Percentiles rank a stretch among this genome's conserved stretches.
phyloP scores from a whole-genome alignment of 148 eudicot genomes.

The Camellia japonica region DNA sequence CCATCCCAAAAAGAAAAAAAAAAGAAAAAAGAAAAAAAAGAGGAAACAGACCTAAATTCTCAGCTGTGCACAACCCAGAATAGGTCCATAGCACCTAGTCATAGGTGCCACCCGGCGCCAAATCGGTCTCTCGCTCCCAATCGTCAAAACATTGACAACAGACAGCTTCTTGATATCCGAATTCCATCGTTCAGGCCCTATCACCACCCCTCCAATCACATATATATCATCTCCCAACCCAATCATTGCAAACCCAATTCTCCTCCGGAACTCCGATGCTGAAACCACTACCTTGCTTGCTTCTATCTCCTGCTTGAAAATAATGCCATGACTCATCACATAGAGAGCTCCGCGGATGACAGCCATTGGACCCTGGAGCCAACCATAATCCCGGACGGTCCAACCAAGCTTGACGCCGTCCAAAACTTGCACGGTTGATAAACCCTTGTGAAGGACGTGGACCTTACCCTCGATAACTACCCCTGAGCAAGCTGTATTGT shows the following conservation, averaged over 20 bases:
- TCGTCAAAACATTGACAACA: conserved; percentile 73
- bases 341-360: conserved; percentile 67
- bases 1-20: background rate
- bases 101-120: conserved; percentile 82
- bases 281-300: conserved; percentile 54
- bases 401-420: conserved; percentile 54
- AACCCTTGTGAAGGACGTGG: conserved; percentile 88
- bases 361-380: conserved; percentile 93
- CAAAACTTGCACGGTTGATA: conserved; percentile 72
- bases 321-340: conserved; percentile 67
- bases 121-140: conserved; percentile 62
- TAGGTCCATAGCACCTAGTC: conserved; percentile 79
- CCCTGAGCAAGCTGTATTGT: conserved; percentile 75
- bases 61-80: conserved; percentile 81
- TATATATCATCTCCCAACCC: conserved; percentile 77
- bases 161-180: conserved; percentile 66
- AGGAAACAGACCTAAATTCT: conserved; percentile 46
- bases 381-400: conserved; percentile 64
- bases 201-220: conserved; percentile 89
- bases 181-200: conserved; percentile 77
- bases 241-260: conserved; percentile 77
- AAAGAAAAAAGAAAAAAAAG: too few relatives aligned
- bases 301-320: conserved; percentile 65
- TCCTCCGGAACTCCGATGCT: conserved; percentile 67
- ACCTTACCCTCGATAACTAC: conserved; percentile 69